Evolutionary conservation across 2,329 filamentous ascomycete genomes (phyloP).

Genomic region (Cryphonectria radicalis): DNA sequence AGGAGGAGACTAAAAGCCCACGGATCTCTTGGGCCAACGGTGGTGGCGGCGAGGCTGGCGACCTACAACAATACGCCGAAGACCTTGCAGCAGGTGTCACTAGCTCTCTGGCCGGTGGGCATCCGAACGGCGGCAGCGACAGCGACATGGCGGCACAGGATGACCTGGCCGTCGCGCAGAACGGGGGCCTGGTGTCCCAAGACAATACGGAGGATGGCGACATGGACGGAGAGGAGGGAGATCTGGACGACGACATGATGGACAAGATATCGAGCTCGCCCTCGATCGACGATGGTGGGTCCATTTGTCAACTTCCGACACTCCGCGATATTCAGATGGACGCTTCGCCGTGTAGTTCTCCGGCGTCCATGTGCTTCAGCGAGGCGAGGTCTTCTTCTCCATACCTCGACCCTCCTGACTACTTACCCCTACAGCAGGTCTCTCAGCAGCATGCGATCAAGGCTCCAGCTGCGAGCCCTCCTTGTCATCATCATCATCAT

Average conservation of each 20-base stretch:
- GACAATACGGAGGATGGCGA: constrained; percentile 64
- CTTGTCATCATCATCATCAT: constrained; percentile 50
- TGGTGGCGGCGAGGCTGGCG: constrained; percentile 41
- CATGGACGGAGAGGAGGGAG: constrained; percentile 68
- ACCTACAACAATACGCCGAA: constrained; percentile 51
- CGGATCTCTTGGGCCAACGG: constrained; percentile 58
- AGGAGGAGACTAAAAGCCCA: constrained; percentile 71
- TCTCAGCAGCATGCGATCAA: constrained; percentile 41
- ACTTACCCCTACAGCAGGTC: constrained; percentile 37
- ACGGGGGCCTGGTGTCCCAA: constrained; percentile 56
- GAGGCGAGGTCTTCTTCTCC: constrained; percentile 48
- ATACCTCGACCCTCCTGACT: constrained; percentile 45
- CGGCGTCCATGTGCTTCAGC: constrained; percentile 39
- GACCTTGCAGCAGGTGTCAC: constrained; percentile 48
- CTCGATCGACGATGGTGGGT: constrained; percentile 99
- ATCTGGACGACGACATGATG: constrained; percentile 87
- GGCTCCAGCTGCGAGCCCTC: constrained; percentile 33
- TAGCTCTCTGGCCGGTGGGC: constrained; percentile 43
- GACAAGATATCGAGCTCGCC: constrained; percentile 98
- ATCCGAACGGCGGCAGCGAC: constrained; percentile 29
- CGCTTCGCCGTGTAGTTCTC: constrained; percentile 36
- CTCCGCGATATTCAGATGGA: constrained; percentile 46
- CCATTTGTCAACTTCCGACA: constrained; percentile 47
- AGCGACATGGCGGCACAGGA: constrained; percentile 51
- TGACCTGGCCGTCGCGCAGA: constrained; percentile 63